Conservation (phyloP, 2,329 filamentous ascomycete species). For the Nothopassalora personata region DNA sequence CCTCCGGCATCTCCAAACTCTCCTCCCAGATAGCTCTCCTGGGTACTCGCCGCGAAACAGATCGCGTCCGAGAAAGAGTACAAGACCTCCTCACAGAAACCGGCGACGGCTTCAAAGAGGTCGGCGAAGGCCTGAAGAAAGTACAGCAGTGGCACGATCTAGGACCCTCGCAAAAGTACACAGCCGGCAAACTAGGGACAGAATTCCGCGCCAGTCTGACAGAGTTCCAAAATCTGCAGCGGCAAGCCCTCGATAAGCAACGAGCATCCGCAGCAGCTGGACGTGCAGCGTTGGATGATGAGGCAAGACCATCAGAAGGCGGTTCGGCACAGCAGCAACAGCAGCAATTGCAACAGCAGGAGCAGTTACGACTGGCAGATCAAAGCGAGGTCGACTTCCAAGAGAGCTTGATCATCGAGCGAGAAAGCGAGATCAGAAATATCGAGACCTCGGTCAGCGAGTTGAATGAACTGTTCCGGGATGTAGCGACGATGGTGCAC, state of each 20-base stretch:
- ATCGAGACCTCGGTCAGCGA: conserved; percentile 96
- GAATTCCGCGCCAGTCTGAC: conserved; percentile 85
- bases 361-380: conserved; percentile 73
- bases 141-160: conserved; percentile 64
- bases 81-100: conserved; percentile 84
- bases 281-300: conserved; percentile 62
- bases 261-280: conserved; percentile 79
- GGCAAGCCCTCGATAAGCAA: conserved; percentile 85
- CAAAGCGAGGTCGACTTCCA: conserved; percentile 98
- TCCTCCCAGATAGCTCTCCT: conserved; percentile 78
- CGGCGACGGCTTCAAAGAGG: conserved; percentile 78
- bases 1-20: conserved; percentile 79
- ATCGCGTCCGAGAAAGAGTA: conserved; percentile 83
- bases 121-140: conserved; percentile 90
- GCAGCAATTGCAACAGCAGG: conserved; percentile 49
- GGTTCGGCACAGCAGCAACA: conserved; percentile 44
- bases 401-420: conserved; percentile 89
- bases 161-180: conserved; percentile 90
- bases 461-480: conserved; percentile 91
- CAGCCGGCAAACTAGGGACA: conserved; percentile 87
- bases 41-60: conserved; percentile 85
- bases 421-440: conserved; percentile 92
- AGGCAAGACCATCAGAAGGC: conserved; percentile 39
- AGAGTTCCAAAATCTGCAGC: conserved; percentile 90
- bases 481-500: conserved; percentile 94